Evolutionary conservation across 371 early-diverging fungal genomes (phyloP), one percentile per base, ranked within the genome.

Genomic region (Pancytospora epiphaga): DNA sequence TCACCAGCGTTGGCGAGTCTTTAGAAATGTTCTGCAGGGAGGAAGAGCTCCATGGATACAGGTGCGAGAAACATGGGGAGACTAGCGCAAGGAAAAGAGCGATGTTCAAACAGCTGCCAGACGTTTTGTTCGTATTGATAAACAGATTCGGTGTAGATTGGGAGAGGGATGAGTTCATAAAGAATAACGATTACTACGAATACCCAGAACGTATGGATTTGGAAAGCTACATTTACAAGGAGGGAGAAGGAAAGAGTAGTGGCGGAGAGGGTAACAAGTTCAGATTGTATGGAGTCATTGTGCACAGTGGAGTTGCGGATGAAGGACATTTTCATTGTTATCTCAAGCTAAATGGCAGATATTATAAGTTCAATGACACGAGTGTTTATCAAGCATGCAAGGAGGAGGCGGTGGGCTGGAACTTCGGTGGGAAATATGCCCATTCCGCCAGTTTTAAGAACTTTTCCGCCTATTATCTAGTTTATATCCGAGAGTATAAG

Each of bases 301-400:
- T 96, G 9, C 98, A 98, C 76, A 87, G 87, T 70, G 98, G 98
- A 50, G 92, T 91, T 76, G 76, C 90, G 30, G 85, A 88, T 74
- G 90, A 92, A 66, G 98, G 98, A 0, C 96, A 95, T 84, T 98
- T 95, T 80, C 92, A 89, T 85, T 92, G 92, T 1, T 73, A 86
- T 87, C 62, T 64, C 81, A 6, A 34, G 9, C 88, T 50, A 86
- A 85, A 72, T 90, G 93, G 92, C 72, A n/a, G 54, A 29, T 81
- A 79, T 75, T 89, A 85, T 79, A 89, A 90, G 49, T 98, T 95
- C 78, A 95, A 98, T 78, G 98, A 98, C 80, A 93, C 92, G 72
- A 85, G 89, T 32, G 96, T 98, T 1, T 87, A 87, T 1, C 90
- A 89, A 38, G 90, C 86, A 0, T 83, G 87, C 0, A 78, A 85